Base-by-base conservation (phyloP, 2,329 filamentous ascomycete species). In the Ophiostoma himal-ulmi region DNA sequence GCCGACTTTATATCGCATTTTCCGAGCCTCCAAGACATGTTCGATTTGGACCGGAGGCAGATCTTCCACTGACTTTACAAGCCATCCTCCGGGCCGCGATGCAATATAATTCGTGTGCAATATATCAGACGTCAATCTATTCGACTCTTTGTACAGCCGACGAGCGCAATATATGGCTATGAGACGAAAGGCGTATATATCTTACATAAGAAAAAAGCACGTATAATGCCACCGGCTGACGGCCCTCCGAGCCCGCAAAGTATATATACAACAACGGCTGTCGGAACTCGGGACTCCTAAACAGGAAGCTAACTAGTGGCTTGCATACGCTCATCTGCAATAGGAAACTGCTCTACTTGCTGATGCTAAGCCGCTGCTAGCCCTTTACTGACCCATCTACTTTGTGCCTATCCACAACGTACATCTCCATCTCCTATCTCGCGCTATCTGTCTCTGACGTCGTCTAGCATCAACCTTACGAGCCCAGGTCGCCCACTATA, bases 281-380 rank as follows among this genome's bases (percentile, higher is more conserved):
- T 57, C 52, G 52, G 52, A 57, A 57, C 52, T 57, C 52, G 52
- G 52, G 22, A 57, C 14, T 57, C 52, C 52, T 26, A 26, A 57
- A 57, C n/a, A 57, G 52, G 52, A 57, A 57, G 52, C 52, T 57
- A 26, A 26, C 20, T 54, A 11, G 11, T 10, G 48, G 48, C 48
- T n/a, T 54, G 20, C 48, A 54, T 54, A 54, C 44, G n/a, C 20
- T 54, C n/a, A 22, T 57, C 52, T 26, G 11, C 52, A 8, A 57
- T 57, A 57, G 52, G 52, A 57, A 57, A 57, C n/a, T 26, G n/a
- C 7, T 57, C n/a, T 57, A 57, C n/a, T 13, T 14, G 39, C 14
- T 44, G 3, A 57, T 26, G n/a, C 11, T 57, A 57, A 57, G 52
- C 52, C 52, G 52, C 22, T 10, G 52, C n/a, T 57, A 57, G 52